These are phyloP conservation scores for Trametes cubensis DNA, from an alignment of 768 basidiomycete species.

Conservation along the genomic window DNA sequence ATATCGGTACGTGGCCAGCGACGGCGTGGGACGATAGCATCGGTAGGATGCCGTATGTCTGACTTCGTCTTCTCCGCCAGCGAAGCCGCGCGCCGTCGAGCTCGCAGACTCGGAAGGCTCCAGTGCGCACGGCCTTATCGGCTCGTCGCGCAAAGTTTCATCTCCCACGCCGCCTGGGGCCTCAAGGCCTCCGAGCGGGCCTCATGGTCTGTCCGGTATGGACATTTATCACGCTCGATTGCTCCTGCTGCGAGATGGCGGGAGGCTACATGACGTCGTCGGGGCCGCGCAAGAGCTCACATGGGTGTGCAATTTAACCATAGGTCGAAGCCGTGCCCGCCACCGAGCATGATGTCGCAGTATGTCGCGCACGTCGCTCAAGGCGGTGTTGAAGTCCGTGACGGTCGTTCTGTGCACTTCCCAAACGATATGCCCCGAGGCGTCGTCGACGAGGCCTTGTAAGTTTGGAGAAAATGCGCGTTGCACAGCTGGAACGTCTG, in stretches of 20 bases:
- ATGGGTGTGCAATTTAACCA: constrained; percentile 19
- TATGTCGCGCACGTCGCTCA: neutral
- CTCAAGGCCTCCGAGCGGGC: neutral
- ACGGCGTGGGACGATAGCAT: too few species aligned
- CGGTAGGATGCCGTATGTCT: too few species aligned
- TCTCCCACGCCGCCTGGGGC: neutral
- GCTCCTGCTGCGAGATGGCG: neutral
- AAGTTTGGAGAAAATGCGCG: too few species aligned
- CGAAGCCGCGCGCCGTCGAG: too few species aligned
- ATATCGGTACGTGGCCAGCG: too few species aligned
- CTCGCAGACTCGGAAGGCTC: too few species aligned
- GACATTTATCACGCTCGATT: neutral
- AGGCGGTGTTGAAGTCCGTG: neutral
- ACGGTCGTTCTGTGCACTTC: neutral
- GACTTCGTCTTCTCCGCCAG: too few species aligned
- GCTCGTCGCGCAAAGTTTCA: neutral
- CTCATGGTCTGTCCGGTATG: neutral
- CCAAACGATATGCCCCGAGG: constrained; percentile 1
- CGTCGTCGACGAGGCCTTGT: neutral
- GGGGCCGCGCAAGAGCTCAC: constrained; percentile 6
- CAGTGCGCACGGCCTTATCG: too few species aligned
- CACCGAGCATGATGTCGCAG: constrained; percentile 16
- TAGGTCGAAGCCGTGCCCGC: constrained; percentile 12
- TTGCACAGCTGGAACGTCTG: too few species aligned
- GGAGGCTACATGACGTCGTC: constrained; percentile 10